Percentiles rank a stretch among this genome's conserved stretches.
phyloP scores from a whole-genome alignment of 768 basidiomycete species.

The Mycena galopus region DNA sequence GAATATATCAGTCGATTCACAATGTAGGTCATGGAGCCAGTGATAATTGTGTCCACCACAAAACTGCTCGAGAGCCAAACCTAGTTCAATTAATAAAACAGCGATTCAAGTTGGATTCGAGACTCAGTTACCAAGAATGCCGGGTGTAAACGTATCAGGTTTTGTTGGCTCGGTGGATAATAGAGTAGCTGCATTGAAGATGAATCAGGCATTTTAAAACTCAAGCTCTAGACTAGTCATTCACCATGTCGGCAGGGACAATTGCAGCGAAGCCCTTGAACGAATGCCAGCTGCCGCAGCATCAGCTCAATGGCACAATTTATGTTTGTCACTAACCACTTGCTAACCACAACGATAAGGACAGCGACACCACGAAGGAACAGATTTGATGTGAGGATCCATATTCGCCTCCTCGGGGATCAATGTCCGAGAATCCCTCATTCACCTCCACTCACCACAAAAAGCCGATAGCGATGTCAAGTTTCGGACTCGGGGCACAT shows the following conservation, averaged over 20 bases:
- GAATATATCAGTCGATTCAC: constrained; percentile 11
- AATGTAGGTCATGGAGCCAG: constrained; percentile 32
- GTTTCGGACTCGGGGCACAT: no score
- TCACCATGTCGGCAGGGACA: not conserved
- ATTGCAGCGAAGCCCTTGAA: constrained; percentile 4
- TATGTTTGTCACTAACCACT: not conserved
- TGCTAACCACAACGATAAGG: constrained; percentile 11
- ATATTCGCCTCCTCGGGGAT: constrained; percentile 2
- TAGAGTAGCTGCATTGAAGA: not conserved
- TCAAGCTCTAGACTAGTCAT: not conserved
- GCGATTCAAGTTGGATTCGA: not conserved
- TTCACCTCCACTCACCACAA: not conserved
- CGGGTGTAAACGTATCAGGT: constrained; percentile 7
- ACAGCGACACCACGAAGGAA: not conserved
- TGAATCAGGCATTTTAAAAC: not conserved
- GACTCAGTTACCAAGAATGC: constrained; percentile 4
- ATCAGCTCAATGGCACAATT: not conserved
- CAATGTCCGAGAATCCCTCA: not conserved
- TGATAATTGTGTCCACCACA: constrained; percentile 29
- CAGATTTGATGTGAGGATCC: constrained; percentile 2
- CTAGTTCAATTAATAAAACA: not conserved
- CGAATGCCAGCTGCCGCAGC: not conserved
- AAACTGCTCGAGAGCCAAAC: constrained; percentile 33
- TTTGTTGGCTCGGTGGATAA: not conserved
- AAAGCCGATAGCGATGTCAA: no score